Conservation (phyloP, 1,139 yeast genomes). For the Zygoascus sp. region DNA sequence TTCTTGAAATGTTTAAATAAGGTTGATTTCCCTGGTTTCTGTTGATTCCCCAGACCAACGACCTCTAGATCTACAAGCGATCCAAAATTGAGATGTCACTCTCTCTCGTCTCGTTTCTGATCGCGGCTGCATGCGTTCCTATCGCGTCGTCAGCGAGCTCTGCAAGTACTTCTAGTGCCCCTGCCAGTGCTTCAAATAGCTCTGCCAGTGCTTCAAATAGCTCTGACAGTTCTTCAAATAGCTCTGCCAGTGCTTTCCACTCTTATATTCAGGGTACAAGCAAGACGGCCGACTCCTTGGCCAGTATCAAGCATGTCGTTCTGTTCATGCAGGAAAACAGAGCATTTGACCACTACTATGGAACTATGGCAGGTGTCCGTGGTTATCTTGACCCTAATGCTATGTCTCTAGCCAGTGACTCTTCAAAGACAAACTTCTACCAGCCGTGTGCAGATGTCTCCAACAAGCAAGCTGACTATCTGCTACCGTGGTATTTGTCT, state of each 20-base stretch:
- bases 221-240: too few relatives aligned
- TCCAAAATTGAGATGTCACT: neutral
- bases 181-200: neutral
- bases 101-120: neutral
- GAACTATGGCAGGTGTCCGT: constrained; percentile 30
- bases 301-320: constrained; percentile 29
- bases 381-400: constrained; percentile 29
- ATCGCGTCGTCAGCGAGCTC: too few relatives aligned
- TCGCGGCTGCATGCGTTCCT: neutral
- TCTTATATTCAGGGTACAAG: too few relatives aligned
- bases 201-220: neutral
- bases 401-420: neutral
- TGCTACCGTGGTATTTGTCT: neutral
- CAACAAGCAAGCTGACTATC: neutral
- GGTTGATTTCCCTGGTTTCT: too few relatives aligned
- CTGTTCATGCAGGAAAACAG: constrained; percentile 29
- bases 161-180: too few relatives aligned
- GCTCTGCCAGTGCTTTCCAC: neutral
- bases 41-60: too few relatives aligned
- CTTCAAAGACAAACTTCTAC: neutral
- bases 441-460: constrained; percentile 3
- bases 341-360: constrained; percentile 28
- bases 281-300: constrained; percentile 73
- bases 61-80: neutral
- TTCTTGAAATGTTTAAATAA: too few relatives aligned